These are phyloP conservation scores for Alternaria atra DNA, from an alignment of 2,329 filamentous ascomycete genomes.

Conservation along the genomic window DNA sequence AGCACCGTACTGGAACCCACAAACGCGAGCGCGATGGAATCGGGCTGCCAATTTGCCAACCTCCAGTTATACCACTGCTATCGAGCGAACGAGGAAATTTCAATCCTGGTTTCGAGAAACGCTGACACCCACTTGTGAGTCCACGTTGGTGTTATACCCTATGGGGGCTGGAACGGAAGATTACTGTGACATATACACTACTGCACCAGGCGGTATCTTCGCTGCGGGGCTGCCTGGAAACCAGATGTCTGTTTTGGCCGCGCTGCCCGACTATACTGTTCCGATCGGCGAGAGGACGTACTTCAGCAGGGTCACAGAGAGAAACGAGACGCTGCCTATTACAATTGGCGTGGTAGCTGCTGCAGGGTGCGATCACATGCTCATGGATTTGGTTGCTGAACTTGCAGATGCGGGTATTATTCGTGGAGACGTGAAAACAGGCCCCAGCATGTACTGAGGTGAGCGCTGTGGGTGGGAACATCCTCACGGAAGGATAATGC, in stretches of 20 bases:
- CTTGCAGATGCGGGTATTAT: constrained; percentile 18
- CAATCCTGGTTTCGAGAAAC: constrained; percentile 14
- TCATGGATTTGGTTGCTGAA: constrained; percentile 20
- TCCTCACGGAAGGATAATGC: not conserved
- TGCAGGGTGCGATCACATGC: constrained; percentile 20
- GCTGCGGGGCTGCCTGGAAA: constrained; percentile 10
- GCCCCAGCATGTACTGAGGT: constrained; percentile 12
- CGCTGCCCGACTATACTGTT: constrained; percentile 16
- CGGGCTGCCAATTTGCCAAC: constrained; percentile 10
- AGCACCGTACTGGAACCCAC: constrained; percentile 21
- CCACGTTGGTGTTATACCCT: constrained; percentile 18
- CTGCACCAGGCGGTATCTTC: constrained; percentile 10
- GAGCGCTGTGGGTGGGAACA: not conserved
- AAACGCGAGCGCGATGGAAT: constrained; percentile 17
- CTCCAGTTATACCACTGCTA: constrained; percentile 14
- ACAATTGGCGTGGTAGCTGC: constrained; percentile 24
- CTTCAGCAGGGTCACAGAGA: constrained; percentile 12
- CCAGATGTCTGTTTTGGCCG: constrained; percentile 18
- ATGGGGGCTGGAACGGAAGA: constrained; percentile 17
- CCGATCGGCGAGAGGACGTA: constrained; percentile 21
- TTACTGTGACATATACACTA: constrained; percentile 14
- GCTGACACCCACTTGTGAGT: constrained; percentile 19
- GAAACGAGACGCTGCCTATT: constrained; percentile 21
- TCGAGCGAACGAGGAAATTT: constrained; percentile 7
- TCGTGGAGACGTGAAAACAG: constrained; percentile 16